Conservation (phyloP, 768 basidiomycete species). For the Paxillus rubicundulus region DNA sequence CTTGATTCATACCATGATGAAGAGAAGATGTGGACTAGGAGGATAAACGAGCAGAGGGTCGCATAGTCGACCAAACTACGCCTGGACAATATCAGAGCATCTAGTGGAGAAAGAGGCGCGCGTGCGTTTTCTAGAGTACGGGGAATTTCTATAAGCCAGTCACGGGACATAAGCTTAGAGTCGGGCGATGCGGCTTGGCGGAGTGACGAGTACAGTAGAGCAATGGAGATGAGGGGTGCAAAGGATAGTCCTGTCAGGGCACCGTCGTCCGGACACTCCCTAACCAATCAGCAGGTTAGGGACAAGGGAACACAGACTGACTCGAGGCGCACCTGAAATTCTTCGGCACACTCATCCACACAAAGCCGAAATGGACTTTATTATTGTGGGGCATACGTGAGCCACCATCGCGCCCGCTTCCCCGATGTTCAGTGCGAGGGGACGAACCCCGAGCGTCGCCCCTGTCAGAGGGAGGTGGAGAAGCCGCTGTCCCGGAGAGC, state of each 20-base stretch:
- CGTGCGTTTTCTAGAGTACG: constrained; percentile 46
- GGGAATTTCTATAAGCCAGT: constrained; percentile 82
- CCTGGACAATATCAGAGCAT: constrained; percentile 64
- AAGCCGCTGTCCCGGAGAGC: constrained; percentile 29
- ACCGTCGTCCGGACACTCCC: constrained; percentile 83
- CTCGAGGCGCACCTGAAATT: constrained; percentile 64
- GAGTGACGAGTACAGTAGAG: constrained; percentile 57
- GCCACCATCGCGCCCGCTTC: constrained; percentile 39
- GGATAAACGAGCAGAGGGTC: constrained; percentile 75
- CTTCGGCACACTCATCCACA: constrained; percentile 91
- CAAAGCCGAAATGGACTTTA: constrained; percentile 61
- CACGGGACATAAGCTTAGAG: constrained; percentile 44
- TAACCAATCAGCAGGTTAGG: constrained; percentile 31
- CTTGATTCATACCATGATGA: constrained; percentile 73
- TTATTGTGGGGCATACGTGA: constrained; percentile 34
- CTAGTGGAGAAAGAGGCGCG: constrained; percentile 42
- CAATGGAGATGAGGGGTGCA: constrained; percentile 75
- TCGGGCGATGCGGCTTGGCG: constrained; percentile 31
- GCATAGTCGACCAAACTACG: constrained; percentile 76
- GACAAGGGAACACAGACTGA: not conserved
- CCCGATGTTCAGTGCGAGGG: constrained; percentile 49
- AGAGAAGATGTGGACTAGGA: constrained; percentile 75
- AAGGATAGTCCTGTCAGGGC: constrained; percentile 80
- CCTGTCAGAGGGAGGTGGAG: constrained; percentile 13
- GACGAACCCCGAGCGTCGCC: constrained; percentile 29